phyloP scores from a whole-genome alignment of 2,329 filamentous ascomycete species.

The Apiospora koreana region DNA sequence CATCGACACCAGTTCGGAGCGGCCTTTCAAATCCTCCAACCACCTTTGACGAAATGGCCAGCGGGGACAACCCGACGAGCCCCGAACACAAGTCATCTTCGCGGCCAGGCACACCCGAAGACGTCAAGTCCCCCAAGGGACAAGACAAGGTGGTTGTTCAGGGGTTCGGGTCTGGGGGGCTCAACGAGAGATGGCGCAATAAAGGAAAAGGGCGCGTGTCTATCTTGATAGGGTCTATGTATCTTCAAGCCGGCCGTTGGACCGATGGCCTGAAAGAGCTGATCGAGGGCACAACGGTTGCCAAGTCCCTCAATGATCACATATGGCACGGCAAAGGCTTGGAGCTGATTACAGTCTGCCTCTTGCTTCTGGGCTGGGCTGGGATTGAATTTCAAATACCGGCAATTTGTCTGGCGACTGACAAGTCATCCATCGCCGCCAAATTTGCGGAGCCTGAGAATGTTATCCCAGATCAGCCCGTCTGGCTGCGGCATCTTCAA shows the following conservation, averaged over 20 bases:
- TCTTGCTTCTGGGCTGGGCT: conserved; percentile 83
- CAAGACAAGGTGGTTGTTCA: conserved; percentile 63
- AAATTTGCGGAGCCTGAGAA: conserved; percentile 37
- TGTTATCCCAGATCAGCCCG: conserved; percentile 50
- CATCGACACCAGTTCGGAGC: conserved; percentile 53
- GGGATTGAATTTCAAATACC: conserved; percentile 82
- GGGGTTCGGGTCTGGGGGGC: conserved; percentile 71
- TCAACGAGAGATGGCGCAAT: conserved; percentile 75
- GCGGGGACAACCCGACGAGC: conserved; percentile 38
- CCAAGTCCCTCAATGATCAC: conserved; percentile 82
- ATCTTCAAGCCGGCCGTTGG: conserved; percentile 89
- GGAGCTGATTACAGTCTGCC: conserved; percentile 80
- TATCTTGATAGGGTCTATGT: conserved; percentile 81
- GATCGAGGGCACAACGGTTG: conserved; percentile 74
- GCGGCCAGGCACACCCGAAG: conserved; percentile 42
- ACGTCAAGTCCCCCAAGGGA: conserved; percentile 55
- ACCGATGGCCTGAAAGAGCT: conserved; percentile 83
- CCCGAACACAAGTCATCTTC: conserved; percentile 40
- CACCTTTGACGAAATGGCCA: conserved; percentile 47
- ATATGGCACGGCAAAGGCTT: conserved; percentile 97
- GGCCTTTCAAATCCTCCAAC: conserved; percentile 50
- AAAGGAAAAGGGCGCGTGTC: conserved; percentile 79
- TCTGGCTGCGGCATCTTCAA: conserved; percentile 56
- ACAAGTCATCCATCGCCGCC: conserved; percentile 40
- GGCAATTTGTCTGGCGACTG: conserved; percentile 52